phyloP scores from a whole-genome alignment of 2,329 filamentous ascomycete genomes.

The Ilyonectria destructans region DNA sequence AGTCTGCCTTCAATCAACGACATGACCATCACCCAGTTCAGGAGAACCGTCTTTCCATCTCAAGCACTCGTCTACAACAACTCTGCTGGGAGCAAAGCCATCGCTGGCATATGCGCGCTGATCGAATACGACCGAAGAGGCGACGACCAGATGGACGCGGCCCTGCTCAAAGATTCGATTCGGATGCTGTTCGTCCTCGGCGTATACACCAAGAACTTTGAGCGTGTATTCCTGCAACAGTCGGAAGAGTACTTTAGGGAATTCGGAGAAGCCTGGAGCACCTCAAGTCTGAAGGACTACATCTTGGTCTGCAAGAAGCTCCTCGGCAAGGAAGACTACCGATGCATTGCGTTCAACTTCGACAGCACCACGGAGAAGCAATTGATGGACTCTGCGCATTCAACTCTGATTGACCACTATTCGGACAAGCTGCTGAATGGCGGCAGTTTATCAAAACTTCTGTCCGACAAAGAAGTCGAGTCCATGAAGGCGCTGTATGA shows the following conservation, averaged over 20 bases:
- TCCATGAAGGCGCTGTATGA: slow-evolving; percentile 85
- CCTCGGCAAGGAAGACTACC: slow-evolving; percentile 79
- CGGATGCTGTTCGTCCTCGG: slow-evolving; percentile 89
- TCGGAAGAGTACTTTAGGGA: slow-evolving; percentile 79
- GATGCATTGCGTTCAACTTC: slow-evolving; percentile 87
- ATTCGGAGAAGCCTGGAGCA: slow-evolving; percentile 79
- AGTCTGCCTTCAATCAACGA: slow-evolving; percentile 83
- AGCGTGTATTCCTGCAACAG: slow-evolving; percentile 79
- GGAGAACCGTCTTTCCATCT: slow-evolving; percentile 68
- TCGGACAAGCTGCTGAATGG: slow-evolving; percentile 77
- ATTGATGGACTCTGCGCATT: slow-evolving; percentile 81
- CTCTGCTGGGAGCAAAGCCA: slow-evolving; percentile 53
- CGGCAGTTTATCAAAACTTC: slow-evolving; percentile 79
- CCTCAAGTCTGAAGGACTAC: slow-evolving; percentile 80
- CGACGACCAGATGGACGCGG: slow-evolving; percentile 71
- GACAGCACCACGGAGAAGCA: slow-evolving; percentile 87
- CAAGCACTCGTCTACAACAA: slow-evolving; percentile 29
- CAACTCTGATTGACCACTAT: slow-evolving; percentile 79
- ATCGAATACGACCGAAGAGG: slow-evolving; percentile 80
- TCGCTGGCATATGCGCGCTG: slow-evolving; percentile 79
- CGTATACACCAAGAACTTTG: slow-evolving; percentile 86
- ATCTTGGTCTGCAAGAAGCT: slow-evolving; percentile 79
- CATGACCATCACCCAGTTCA: slow-evolving; percentile 84
- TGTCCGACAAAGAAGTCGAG: slow-evolving; percentile 79
- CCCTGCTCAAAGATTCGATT: slow-evolving; percentile 82